Percentiles rank a stretch among this genome's conserved stretches.
phyloP scores from a whole-genome alignment of 169 alveolate genomes.

The Eimeria maxima region DNA sequence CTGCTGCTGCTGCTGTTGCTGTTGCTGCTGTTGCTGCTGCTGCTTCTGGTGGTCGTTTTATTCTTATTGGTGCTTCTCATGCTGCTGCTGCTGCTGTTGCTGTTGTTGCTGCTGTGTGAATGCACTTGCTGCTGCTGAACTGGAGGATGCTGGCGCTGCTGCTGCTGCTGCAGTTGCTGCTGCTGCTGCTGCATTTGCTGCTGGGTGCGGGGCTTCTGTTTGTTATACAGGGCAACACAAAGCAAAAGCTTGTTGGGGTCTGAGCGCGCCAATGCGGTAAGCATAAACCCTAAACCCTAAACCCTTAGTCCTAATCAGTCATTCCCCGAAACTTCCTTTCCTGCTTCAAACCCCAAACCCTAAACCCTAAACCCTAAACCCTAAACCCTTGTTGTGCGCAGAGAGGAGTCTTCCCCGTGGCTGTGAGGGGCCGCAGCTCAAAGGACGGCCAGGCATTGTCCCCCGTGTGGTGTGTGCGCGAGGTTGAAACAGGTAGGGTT shows the following conservation, averaged over 20 bases:
- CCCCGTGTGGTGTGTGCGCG: constrained; percentile 77
- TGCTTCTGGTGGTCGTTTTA: not conserved
- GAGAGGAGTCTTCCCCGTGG: constrained; percentile 52
- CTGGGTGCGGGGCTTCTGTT: constrained; percentile 16
- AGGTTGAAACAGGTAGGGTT: constrained; percentile 72
- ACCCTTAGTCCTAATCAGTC: constrained; percentile 28
- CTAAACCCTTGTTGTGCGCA: constrained; percentile 27
- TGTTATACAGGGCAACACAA: not conserved
- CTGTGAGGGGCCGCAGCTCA: constrained; percentile 66
- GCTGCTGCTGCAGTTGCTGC: constrained; percentile 12
- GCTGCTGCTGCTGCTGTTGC: not conserved
- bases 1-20: constrained; percentile 40
- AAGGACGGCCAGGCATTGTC: constrained; percentile 46
- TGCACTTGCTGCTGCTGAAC: constrained; percentile 8
- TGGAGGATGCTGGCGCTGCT: constrained; percentile 2
- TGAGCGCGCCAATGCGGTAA: constrained; percentile 23
- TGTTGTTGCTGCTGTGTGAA: not conserved
- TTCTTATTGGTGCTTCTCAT: not conserved
- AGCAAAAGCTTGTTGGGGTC: not conserved
- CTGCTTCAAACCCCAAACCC: not conserved
- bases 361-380: constrained; percentile 54
- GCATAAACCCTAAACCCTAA: constrained; percentile 10
- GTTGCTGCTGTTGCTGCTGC: constrained; percentile 22
- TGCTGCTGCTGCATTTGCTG: constrained; percentile 49
- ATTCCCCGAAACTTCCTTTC: not conserved